Base-by-base conservation (phyloP, 2,329 filamentous ascomycete species). In the Fusarium verticillioides region DNA sequence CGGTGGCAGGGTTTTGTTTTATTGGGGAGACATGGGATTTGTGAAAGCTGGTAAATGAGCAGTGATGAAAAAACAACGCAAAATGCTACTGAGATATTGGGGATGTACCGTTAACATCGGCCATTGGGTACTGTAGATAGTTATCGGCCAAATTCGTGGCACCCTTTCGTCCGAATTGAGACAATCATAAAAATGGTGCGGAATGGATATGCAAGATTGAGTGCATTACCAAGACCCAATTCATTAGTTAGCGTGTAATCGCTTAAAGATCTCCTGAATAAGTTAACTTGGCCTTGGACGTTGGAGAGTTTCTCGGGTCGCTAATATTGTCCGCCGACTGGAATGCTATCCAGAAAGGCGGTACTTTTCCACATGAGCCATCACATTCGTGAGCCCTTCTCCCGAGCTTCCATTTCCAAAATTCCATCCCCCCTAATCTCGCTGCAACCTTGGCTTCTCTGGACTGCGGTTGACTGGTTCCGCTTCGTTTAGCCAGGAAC, bases 191-290 rank as follows among this genome's bases (percentile, higher is more conserved):
- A 62, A 32, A 60, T 70, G 62, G 70, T 47, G 70, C 44, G 53
- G 70, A 67, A 64, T 71, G 43, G 49, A 70, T 50, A 74, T 73
- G 67, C 71, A 74, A 73, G 62, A 73, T 73, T 73, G 70, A 74
- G 66, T 72, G 66, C 62, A 46, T 47, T 43, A 50, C 50, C 40
- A 66, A 63, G 66, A 67, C 44, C 50, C 32, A 52, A 44, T 52
- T 15, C 26, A 47, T 69, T 71, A 34, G 54, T 69, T 71, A 49
- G 66, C 62, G 19, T 19, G 9, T 8, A 60, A 60, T 47, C 42
- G 36, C 63, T 39, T 34, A 53, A 65, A 37, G 28, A 46, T 52
- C 2, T 34, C 30, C 30, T 50, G 47, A 50, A 23, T 4, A 34
- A 40, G 43, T 49, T 16, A 19, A 21, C 32, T 11, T 60, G 16